Conservation (phyloP, 2,329 filamentous ascomycete species). For the Aureobasidium subglaciale region DNA sequence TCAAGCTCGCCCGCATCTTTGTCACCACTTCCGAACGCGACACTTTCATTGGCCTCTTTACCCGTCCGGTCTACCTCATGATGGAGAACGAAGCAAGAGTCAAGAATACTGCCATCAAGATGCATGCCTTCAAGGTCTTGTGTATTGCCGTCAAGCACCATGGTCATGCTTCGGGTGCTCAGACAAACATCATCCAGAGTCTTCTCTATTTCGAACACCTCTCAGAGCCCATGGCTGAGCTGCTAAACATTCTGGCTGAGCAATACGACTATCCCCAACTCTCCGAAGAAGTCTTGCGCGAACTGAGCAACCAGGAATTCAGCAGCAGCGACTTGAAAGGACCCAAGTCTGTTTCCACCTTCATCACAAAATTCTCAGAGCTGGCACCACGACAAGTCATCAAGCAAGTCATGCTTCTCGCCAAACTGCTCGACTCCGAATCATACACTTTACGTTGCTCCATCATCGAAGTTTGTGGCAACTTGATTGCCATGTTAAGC, state of each 20-base stretch:
- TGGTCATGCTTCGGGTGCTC: conserved; percentile 90
- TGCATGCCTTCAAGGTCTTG: conserved; percentile 95
- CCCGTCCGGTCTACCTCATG: conserved; percentile 85
- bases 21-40: conserved; percentile 93
- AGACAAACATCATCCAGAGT: conserved; percentile 97
- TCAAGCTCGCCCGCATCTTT: conserved; percentile 89
- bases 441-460: conserved; percentile 91
- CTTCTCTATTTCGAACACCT: conserved; percentile 97
- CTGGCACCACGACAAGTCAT: conserved; percentile 86
- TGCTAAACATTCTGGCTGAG: conserved; percentile 88
- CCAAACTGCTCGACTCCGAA: conserved; percentile 94
- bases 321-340: conserved; percentile 93
- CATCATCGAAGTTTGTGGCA: conserved; percentile 93
- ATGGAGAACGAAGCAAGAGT: conserved; percentile 89
- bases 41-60: conserved; percentile 87
- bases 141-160: conserved; percentile 97
- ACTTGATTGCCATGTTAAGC: conserved; percentile 84
- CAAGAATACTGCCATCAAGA: conserved; percentile 81
- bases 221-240: conserved; percentile 98
- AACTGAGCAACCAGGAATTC: conserved; percentile 96
- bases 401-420: conserved; percentile 92
- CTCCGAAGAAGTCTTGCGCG: conserved; percentile 84
- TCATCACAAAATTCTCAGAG: conserved; percentile 89
- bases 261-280: conserved; percentile 97
- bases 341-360: conserved; percentile 91